Evolutionary conservation across 768 basidiomycete species (phyloP).

Genomic region (Pseudohyphozyma bogoriensis): DNA sequence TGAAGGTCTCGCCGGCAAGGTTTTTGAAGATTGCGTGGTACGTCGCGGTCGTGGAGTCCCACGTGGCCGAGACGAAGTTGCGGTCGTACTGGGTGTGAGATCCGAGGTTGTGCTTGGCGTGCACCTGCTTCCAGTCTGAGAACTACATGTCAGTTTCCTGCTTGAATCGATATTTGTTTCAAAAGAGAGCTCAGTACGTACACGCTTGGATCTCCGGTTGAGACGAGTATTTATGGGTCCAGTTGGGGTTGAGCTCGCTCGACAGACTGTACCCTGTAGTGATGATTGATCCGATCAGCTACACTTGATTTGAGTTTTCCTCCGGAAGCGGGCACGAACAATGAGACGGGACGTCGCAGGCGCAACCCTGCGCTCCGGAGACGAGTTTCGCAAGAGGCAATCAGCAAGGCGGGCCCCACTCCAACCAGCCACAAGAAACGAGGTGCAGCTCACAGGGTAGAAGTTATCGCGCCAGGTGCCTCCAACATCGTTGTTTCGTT

Average conservation of each 20-base stretch:
- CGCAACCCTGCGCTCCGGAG: background rate
- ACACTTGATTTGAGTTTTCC: background rate
- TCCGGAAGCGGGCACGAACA: no score
- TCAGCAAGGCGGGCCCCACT: no score
- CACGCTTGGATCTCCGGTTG: background rate
- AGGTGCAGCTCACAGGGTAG: background rate
- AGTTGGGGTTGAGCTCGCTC: background rate
- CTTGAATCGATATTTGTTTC: no score
- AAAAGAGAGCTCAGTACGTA: background rate
- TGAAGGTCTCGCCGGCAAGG: background rate
- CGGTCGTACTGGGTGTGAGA: slow-evolving; percentile 5
- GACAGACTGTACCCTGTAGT: background rate
- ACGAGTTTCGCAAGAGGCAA: no score
- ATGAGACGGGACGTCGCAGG: background rate
- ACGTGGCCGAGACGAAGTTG: slow-evolving; percentile 9
- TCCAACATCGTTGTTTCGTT: background rate
- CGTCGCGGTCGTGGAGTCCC: background rate
- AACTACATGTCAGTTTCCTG: background rate
- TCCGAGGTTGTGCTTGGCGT: slow-evolving; percentile 13
- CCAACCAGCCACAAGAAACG: no score
- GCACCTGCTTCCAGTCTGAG: background rate
- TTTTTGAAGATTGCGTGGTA: slow-evolving; percentile 1
- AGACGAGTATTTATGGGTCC: background rate
- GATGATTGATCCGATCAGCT: background rate
- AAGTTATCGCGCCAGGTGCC: background rate